Percentiles rank a stretch among this genome's conserved stretches.
phyloP scores from a whole-genome alignment of 306 rosid genomes.

The Psophocarpus tetragonolobus region DNA sequence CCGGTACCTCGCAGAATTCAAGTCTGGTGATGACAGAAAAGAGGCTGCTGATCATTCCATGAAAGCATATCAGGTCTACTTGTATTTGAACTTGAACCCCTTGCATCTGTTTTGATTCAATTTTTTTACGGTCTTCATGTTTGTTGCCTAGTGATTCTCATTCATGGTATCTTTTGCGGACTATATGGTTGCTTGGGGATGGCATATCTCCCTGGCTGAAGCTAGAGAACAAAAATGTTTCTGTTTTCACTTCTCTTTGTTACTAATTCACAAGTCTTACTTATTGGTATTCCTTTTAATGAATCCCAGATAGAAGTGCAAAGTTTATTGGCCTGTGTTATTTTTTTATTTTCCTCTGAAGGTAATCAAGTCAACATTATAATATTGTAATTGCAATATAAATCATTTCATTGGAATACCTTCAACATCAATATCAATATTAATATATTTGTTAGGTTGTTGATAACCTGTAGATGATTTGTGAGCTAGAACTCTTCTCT shows the following conservation, averaged over 20 bases:
- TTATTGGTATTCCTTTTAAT: neutral
- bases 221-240: neutral
- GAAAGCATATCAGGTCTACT: constrained; percentile 59
- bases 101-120: neutral
- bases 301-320: neutral
- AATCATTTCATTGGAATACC: neutral
- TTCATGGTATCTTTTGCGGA: neutral
- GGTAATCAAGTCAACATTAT: neutral
- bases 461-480: neutral
- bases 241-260: neutral
- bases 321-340: neutral
- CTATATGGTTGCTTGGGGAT: constrained; percentile 12
- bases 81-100: neutral
- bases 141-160: constrained; percentile 5
- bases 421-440: neutral
- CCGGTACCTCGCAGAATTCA: constrained; percentile 56
- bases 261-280: neutral
- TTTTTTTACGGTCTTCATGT: constrained; percentile 5
- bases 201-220: neutral
- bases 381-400: neutral
- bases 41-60: constrained; percentile 66
- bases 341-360: neutral
- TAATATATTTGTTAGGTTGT: neutral
- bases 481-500: neutral
- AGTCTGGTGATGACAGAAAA: constrained; percentile 49